phyloP scores from a whole-genome alignment of 345 rosid species.

The Trapa incisa region DNA sequence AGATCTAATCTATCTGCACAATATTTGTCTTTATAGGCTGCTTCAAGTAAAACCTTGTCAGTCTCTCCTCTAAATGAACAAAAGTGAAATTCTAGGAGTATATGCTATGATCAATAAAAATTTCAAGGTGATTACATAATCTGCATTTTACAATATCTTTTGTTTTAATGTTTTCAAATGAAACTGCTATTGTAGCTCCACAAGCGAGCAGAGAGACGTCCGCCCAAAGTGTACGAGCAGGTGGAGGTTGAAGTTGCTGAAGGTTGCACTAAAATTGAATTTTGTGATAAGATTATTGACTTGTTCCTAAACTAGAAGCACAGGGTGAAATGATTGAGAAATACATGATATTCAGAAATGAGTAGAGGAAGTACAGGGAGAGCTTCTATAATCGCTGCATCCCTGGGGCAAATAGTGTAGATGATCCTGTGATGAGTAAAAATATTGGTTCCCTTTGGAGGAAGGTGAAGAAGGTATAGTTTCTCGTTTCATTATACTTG shows the following conservation, averaged over 20 bases:
- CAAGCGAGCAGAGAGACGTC: slow-evolving; percentile 29
- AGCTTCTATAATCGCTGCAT: slow-evolving; percentile 59
- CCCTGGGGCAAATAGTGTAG: slow-evolving; percentile 40
- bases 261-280: slow-evolving; percentile 57
- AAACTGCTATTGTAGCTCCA: slow-evolving; percentile 21
- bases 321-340: slow-evolving; percentile 66
- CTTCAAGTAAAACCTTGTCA: neutral
- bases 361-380: slow-evolving; percentile 69
- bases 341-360: slow-evolving; percentile 68
- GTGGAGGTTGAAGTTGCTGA: slow-evolving; percentile 52
- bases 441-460: slow-evolving; percentile 38
- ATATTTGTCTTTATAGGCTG: neutral
- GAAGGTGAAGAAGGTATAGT: slow-evolving; percentile 69
- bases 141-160: neutral
- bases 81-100: neutral
- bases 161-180: neutral
- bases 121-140: neutral
- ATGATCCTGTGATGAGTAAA: slow-evolving; percentile 41
- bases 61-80: neutral
- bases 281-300: slow-evolving; percentile 74
- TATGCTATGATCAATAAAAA: neutral
- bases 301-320: slow-evolving; percentile 70
- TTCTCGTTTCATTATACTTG: neutral
- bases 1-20: no score
- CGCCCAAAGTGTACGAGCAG: slow-evolving; percentile 22